Evolutionary conservation across 768 basidiomycete species (phyloP), one percentile per base, ranked within the genome.

Genomic region (Boletus sp.): DNA sequence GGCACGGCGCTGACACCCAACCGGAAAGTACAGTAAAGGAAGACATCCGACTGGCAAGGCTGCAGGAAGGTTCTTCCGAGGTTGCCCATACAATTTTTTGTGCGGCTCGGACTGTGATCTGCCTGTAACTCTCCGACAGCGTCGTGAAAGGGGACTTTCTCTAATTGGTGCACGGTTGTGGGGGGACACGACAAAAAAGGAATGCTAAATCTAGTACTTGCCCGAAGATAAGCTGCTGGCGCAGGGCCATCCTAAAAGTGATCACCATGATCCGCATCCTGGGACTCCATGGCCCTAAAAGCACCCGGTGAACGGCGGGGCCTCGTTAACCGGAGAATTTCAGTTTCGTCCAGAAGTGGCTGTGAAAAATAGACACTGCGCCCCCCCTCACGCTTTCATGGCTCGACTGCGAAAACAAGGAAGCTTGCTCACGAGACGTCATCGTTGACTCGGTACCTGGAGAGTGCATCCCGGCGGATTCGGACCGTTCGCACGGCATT

Each of bases 321-420:
- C 25, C 14, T 19, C 21, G 23, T 47, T 59, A 58, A 32, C 59
- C 59, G 59, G 55, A 41, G 14, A 14, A 3, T 9, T 37, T 0
- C 10, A 1, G 17, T 2, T 21, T 8, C 15, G n/a, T 29, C 5
- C 9, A 34, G 19, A 39, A 27, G 25, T 13, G 50, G 54, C 50
- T 38, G 37, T 49, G 50, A 13, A 15, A 30, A 25, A 14, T 10
- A 10, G 8, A 41, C n/a, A 21, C 25, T 10, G 27, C 32, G 15
- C 7, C n/a, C n/a, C n/a, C n/a, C n/a, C n/a, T n/a, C n/a, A n/a
- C n/a, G n/a, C n/a, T n/a, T n/a, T 29, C 21, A 25, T n/a, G 13
- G 9, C 7, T 44, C 15, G 11, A 56, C 25, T 5, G 7, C 23
- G 23, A 43, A 39, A 30, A 29, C 29, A 9, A 19, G 4, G 30